Percentiles rank a stretch among this genome's conserved stretches.
phyloP scores from a whole-genome alignment of 805 yeast genomes.

The Hanseniaspora vineae region DNA sequence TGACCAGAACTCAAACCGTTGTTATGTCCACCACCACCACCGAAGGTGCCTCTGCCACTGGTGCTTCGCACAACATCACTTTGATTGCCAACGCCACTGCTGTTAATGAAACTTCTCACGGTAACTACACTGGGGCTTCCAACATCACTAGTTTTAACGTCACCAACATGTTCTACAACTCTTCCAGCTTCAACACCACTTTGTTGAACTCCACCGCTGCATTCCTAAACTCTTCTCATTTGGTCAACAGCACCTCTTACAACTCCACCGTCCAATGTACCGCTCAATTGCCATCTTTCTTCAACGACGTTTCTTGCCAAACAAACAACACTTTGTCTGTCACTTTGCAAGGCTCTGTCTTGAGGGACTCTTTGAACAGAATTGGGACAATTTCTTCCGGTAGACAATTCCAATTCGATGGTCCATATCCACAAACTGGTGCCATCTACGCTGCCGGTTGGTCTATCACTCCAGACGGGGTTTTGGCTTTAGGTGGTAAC shows the following conservation, averaged over 20 bases:
- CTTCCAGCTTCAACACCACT: conserved; percentile 13
- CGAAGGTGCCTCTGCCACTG: no score
- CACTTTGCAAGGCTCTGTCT: conserved; percentile 30
- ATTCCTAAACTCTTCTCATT: conserved; percentile 14
- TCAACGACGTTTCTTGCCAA: conserved; percentile 26
- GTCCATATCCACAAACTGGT: conserved; percentile 54
- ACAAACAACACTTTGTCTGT: conserved; percentile 29
- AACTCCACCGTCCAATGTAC: conserved; percentile 15
- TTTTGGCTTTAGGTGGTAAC: conserved; percentile 37
- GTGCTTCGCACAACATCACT: conserved; percentile 9
- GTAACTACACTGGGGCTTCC: conserved; percentile 28
- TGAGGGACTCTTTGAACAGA: conserved; percentile 40
- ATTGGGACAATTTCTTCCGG: conserved; percentile 51
- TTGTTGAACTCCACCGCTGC: conserved; percentile 15
- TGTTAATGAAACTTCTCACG: conserved; percentile 6
- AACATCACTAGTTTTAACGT: conserved; percentile 21
- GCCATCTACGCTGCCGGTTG: conserved; percentile 41
- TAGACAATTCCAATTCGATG: conserved; percentile 55
- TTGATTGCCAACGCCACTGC: conserved; percentile 15
- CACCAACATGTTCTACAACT: conserved; percentile 17
- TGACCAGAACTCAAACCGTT: conserved; percentile 19
- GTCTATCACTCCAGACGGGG: conserved; percentile 33
- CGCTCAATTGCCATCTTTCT: conserved; percentile 18
- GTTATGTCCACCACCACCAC: conserved; percentile 17
- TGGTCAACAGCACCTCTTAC: conserved; percentile 13